Evolutionary conservation across 106 monocot species (phyloP).

Genomic region (Chionographis japonica): DNA sequence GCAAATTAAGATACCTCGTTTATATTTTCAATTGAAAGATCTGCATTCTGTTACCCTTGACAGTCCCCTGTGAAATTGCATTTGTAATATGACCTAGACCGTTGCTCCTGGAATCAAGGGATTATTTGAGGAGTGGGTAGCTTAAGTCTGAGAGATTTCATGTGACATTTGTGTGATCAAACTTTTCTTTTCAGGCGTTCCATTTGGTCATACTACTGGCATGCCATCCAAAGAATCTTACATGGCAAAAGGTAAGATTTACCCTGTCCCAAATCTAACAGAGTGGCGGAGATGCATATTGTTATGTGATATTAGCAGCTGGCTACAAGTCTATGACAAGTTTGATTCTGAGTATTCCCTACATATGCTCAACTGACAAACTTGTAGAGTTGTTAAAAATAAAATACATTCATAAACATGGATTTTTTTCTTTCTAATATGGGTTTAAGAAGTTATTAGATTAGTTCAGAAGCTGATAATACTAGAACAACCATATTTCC

Average conservation of each 20-base stretch:
- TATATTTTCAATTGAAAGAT: no score
- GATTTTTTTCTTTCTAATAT: no score
- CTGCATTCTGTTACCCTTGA: no score
- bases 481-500: no score
- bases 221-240: slow-evolving; percentile 53
- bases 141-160: slow-evolving; percentile 21
- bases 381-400: no score
- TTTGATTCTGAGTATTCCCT: no score
- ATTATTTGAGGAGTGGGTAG: slow-evolving; percentile 11
- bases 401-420: no score
- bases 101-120: background rate
- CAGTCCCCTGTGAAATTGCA: background rate
- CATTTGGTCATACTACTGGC: slow-evolving; percentile 55
- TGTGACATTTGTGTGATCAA: slow-evolving; percentile 41
- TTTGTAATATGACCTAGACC: background rate
- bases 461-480: no score
- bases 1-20: no score
- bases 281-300: background rate
- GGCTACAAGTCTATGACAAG: background rate
- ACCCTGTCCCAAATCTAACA: background rate
- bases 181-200: slow-evolving; percentile 90
- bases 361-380: no score
- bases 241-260: slow-evolving; percentile 83
- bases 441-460: no score
- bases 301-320: background rate